phyloP scores from a whole-genome alignment of 257 asterid species.

The Lantana camara region DNA sequence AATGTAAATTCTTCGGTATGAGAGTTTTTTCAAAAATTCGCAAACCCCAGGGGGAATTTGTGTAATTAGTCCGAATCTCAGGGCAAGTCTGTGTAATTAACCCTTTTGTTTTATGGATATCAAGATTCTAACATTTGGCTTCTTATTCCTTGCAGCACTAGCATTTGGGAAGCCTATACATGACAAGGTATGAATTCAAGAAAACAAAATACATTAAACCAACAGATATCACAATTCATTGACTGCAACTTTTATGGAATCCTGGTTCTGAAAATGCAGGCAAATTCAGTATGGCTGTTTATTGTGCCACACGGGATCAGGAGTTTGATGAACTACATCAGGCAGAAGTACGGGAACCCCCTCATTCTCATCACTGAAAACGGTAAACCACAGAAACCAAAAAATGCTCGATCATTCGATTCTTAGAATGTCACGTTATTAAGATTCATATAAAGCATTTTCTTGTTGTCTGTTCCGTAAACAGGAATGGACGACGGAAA shows the following conservation, averaged over 20 bases:
- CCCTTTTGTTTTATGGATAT: neutral
- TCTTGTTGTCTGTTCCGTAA: neutral
- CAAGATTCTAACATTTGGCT: neutral
- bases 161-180: constrained; percentile 32
- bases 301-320: constrained; percentile 85
- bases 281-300: constrained; percentile 81
- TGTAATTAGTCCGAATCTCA: too few relatives aligned
- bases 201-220: neutral
- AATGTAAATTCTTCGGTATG: too few relatives aligned
- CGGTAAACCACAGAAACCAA: constrained; percentile 39
- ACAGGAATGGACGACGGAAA: constrained; percentile 91
- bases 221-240: too few relatives aligned
- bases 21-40: too few relatives aligned
- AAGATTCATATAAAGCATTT: too few relatives aligned
- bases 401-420: neutral
- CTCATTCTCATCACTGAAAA: constrained; percentile 77
- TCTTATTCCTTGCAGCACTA: constrained; percentile 28
- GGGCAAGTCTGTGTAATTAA: too few relatives aligned
- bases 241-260: too few relatives aligned
- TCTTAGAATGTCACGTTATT: too few relatives aligned
- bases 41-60: too few relatives aligned
- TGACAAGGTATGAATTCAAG: constrained; percentile 31
- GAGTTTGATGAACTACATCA: constrained; percentile 78
- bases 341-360: constrained; percentile 69
- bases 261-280: constrained; percentile 47